phyloP scores from a whole-genome alignment of 371 early-diverging fungal genomes.

The Zancudomyces culisetae region DNA sequence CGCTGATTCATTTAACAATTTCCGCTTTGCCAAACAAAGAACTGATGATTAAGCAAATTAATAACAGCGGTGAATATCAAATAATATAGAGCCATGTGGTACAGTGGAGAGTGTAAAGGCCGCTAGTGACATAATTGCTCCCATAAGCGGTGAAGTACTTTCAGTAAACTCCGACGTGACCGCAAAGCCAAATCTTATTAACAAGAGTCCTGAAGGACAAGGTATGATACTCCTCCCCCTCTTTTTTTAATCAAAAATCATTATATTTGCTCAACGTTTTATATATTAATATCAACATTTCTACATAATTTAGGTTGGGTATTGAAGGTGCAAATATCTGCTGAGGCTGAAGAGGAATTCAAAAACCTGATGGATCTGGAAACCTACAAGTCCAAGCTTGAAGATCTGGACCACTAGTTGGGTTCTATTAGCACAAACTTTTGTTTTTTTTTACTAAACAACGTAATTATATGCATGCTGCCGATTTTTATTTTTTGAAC shows the following conservation, averaged over 20 bases:
- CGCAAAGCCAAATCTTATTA: constrained; percentile 55
- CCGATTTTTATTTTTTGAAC: too few relatives aligned
- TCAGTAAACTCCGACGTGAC: constrained; percentile 48
- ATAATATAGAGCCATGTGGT: constrained; percentile 30
- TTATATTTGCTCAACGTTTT: not conserved
- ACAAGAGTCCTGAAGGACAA: constrained; percentile 48
- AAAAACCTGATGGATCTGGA: constrained; percentile 49
- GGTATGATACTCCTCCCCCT: not conserved
- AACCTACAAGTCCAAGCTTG: constrained; percentile 39
- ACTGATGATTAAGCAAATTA: too few relatives aligned
- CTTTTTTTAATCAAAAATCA: not conserved
- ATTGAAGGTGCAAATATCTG: constrained; percentile 66
- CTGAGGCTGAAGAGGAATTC: constrained; percentile 43
- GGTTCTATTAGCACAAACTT: too few relatives aligned
- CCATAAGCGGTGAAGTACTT: constrained; percentile 64
- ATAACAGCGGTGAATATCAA: not conserved
- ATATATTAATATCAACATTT: too few relatives aligned
- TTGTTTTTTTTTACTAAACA: too few relatives aligned
- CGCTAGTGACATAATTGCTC: constrained; percentile 79
- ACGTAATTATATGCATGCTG: too few relatives aligned
- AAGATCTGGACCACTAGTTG: constrained; percentile 20
- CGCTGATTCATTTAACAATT: too few relatives aligned
- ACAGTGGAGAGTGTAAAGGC: constrained; percentile 94
- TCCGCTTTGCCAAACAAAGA: too few relatives aligned
- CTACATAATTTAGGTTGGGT: constrained; percentile 84